These are phyloP conservation scores for Salvia hispanica DNA, from an alignment of 257 asterid species.

Conservation along the genomic window DNA sequence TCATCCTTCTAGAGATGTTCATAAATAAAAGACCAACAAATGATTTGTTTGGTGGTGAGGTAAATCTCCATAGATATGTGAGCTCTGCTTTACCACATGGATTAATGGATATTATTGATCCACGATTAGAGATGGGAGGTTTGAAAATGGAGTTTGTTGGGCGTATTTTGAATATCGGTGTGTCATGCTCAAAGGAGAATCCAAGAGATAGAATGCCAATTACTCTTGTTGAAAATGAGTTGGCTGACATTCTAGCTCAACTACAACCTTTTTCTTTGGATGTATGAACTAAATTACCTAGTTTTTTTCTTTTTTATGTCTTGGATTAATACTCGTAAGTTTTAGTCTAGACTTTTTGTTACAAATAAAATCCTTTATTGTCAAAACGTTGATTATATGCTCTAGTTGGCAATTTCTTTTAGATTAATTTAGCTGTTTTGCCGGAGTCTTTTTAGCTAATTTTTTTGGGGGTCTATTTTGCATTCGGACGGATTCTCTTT, in stretches of 20 bases:
- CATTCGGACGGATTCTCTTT: no score
- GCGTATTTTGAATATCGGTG: background rate
- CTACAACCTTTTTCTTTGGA: no score
- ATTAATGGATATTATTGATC: background rate
- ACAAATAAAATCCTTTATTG: no score
- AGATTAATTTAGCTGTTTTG: no score
- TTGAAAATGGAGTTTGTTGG: background rate
- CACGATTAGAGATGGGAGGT: background rate
- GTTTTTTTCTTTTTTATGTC: no score
- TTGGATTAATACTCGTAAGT: no score
- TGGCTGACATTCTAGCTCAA: background rate
- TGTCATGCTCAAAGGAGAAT: background rate
- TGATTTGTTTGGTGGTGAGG: background rate
- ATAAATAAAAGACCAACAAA: background rate
- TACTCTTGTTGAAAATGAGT: background rate
- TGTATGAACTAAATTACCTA: no score
- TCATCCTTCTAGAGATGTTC: background rate
- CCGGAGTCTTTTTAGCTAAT: no score
- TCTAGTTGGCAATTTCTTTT: no score
- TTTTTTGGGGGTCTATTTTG: no score
- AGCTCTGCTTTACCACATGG: background rate
- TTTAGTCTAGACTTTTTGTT: no score
- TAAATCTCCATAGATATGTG: background rate
- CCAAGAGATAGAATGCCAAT: background rate
- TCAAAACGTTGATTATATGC: no score